phyloP scores from a whole-genome alignment of 352 stramenopile species.

The Phytophthora podocarpi region DNA sequence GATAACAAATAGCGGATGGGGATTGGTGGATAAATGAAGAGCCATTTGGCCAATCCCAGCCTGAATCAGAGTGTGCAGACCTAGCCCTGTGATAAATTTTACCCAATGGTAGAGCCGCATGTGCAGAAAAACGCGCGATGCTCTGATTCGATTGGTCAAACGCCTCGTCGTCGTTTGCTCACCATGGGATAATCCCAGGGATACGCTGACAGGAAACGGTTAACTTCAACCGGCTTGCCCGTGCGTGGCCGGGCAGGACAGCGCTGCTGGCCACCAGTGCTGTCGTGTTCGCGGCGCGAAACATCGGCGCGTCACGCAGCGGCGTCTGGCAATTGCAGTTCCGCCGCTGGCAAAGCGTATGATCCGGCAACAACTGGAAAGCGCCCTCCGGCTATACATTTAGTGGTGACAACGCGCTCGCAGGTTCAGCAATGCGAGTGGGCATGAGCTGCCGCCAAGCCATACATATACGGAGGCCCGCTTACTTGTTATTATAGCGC shows the following conservation, averaged over 20 bases:
- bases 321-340: constrained; percentile 27
- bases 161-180: neutral
- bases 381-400: neutral
- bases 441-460: neutral
- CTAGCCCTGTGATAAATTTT: neutral
- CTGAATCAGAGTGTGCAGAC: neutral
- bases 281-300: constrained; percentile 15
- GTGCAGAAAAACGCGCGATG: constrained; percentile 12
- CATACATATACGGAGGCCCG: too few species aligned
- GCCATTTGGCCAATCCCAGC: constrained; percentile 6
- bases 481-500: neutral
- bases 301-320: constrained; percentile 33
- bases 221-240: constrained; percentile 25
- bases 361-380: constrained; percentile 17
- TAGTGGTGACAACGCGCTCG: neutral
- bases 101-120: neutral
- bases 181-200: too few species aligned
- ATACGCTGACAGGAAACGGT: neutral
- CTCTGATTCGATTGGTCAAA: constrained; percentile 18
- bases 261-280: constrained; percentile 24
- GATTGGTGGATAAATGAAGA: constrained; percentile 21
- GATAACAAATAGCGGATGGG: neutral
- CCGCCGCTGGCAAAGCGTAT: constrained; percentile 17
- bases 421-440: neutral
- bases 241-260: constrained; percentile 5